Evolutionary conservation across 2,329 filamentous ascomycete genomes (phyloP).

Genomic region (Sphaerulina vaccinii): DNA sequence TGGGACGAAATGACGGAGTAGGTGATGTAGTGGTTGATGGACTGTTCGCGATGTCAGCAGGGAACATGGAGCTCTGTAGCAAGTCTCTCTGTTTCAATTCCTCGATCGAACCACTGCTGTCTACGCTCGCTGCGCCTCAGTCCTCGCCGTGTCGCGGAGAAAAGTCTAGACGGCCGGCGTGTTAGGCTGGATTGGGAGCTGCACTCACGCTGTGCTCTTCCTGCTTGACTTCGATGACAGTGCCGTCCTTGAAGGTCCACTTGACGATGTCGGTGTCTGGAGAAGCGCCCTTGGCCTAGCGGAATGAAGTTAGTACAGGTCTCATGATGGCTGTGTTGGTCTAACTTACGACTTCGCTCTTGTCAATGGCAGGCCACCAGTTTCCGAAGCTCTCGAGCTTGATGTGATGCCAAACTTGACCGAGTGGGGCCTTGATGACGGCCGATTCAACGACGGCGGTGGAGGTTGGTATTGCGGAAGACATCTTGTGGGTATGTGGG

Average conservation of each 20-base stretch:
- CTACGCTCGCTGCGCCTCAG: too few relatives aligned
- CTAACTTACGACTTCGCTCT: conserved; percentile 47
- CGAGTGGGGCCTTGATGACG: conserved; percentile 66
- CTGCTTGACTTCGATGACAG: conserved; percentile 69
- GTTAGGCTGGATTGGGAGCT: too few relatives aligned
- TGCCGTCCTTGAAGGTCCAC: conserved; percentile 67
- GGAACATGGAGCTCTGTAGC: too few relatives aligned
- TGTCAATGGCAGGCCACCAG: conserved; percentile 64
- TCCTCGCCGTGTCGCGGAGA: background rate
- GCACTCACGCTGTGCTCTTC: conserved; percentile 68
- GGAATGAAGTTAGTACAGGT: background rate
- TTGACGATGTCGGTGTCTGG: conserved; percentile 57
- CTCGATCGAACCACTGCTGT: too few relatives aligned
- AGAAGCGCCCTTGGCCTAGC: conserved; percentile 53
- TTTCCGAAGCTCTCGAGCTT: conserved; percentile 68
- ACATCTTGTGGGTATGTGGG: conserved; percentile 19
- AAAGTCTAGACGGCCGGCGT: too few relatives aligned
- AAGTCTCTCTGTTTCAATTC: too few relatives aligned
- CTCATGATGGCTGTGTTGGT: conserved; percentile 4
- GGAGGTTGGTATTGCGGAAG: conserved; percentile 58
- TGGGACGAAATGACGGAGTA: conserved; percentile 68
- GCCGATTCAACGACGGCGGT: conserved; percentile 65
- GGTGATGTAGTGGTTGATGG: conserved; percentile 72
- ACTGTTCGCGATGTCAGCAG: too few relatives aligned
- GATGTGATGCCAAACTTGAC: conserved; percentile 70